These are phyloP conservation scores for Talinum fruticosum DNA, from an alignment of 148 eudicot species.

Conservation along the genomic window DNA sequence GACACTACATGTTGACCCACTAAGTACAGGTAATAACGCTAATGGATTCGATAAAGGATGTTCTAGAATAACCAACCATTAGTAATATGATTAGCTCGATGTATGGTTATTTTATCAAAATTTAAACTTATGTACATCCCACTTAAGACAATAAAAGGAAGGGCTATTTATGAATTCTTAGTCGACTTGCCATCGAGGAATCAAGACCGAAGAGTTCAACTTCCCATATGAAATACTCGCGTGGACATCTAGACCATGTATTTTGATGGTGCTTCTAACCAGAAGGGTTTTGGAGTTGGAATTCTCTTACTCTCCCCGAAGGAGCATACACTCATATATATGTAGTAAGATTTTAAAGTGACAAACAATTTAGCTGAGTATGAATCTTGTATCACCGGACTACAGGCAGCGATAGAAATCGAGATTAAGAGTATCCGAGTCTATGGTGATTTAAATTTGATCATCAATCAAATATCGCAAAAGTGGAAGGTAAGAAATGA, in stretches of 20 bases:
- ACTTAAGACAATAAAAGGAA: no score
- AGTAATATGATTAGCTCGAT: no score
- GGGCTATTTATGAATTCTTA: no score
- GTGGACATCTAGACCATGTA: not conserved
- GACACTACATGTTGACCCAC: no score
- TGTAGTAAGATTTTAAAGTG: not conserved
- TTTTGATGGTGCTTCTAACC: not conserved
- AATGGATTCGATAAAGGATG: no score
- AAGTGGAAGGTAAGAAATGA: not conserved
- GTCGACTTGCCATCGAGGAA: no score
- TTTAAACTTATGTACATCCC: no score
- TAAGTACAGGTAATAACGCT: no score
- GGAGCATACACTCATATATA: not conserved
- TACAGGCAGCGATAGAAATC: not conserved
- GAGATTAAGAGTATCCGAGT: not conserved
- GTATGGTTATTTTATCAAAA: no score
- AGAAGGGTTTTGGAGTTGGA: not conserved
- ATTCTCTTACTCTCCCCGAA: not conserved
- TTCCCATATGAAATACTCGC: no score
- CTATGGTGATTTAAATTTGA: not conserved
- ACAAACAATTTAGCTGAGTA: not conserved
- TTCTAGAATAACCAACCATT: no score
- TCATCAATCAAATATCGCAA: not conserved
- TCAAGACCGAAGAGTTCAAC: no score
- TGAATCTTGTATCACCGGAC: not conserved